Base-by-base conservation (phyloP, 2,329 filamentous ascomycete genomes). In the Aspergillus novoparasiticus region DNA sequence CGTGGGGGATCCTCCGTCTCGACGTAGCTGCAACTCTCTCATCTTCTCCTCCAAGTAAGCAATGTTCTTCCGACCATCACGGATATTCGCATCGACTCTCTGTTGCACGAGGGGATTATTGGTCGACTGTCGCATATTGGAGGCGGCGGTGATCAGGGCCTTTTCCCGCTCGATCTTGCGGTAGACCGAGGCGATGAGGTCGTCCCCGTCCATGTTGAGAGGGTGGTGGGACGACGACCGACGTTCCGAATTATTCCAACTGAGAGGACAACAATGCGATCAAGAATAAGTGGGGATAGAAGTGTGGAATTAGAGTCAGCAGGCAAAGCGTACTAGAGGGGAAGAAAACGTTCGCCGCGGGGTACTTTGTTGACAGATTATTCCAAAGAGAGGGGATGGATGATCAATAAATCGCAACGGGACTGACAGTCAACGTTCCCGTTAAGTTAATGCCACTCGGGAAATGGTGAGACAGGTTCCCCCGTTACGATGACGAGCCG, bases 111-210 rank as follows among this genome's bases (percentile, higher is more conserved):
- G 87, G 71, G 94, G 91, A 80, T 99, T 99, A 83, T 93, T 92
- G 72, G 94, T 97, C 79, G 95, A 94, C 81, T 94, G 90, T 81
- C 93, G 91, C 94, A 99, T 97, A 72, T 91, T 88, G 81, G 92
- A 95, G 71, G 94, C 94, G 73, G 93, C 94, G 79, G 91, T 91
- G 84, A 99, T 95, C 75, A 98, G 89, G 73, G 90, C 91, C 85
- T 94, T 94, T 82, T 99, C 95, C 78, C 94, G 90, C 85, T 97
- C 93, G 80, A 99, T 98, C 90, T 99, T 98, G 84, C 90, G 91
- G 82, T 91, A 89, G 82, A 99, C 93, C 79, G 93, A 91, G 81
- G 88, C 88, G 80, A 89, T 85, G 68, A 87, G 84, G 71, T 87
- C 84, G 75, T 89, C 86, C 77, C 82, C 83, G 66, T 82, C 83